These are phyloP conservation scores for Starmerella kuoi DNA, from an alignment of 805 yeast species.

Conservation along the genomic window DNA sequence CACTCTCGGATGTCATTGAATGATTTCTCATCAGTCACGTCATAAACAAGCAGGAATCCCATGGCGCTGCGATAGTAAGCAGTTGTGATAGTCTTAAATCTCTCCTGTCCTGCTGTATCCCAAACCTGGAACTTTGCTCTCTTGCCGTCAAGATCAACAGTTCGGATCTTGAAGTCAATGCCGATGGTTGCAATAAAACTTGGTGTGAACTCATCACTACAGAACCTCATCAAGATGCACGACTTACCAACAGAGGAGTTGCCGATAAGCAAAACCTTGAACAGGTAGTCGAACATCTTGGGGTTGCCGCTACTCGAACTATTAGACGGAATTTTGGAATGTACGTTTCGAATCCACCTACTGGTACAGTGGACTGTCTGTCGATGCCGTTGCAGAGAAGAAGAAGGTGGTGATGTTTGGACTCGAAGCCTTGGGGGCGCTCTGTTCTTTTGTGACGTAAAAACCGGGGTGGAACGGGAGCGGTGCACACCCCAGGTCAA, in stretches of 20 bases:
- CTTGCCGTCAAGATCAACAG: slow-evolving; percentile 85
- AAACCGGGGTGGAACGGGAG: no score
- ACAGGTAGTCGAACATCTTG: slow-evolving; percentile 34
- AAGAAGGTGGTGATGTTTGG: no score
- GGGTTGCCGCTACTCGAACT: slow-evolving; percentile 11
- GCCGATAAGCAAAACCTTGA: slow-evolving; percentile 86
- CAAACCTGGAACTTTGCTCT: slow-evolving; percentile 90
- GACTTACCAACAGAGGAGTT: slow-evolving; percentile 60
- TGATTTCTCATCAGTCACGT: slow-evolving; percentile 92
- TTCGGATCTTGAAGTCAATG: slow-evolving; percentile 93
- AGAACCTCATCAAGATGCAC: slow-evolving; percentile 81
- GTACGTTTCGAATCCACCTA: no score
- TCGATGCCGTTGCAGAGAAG: no score
- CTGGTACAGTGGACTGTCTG: no score
- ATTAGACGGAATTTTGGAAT: slow-evolving; percentile 11
- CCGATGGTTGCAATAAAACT: slow-evolving; percentile 96
- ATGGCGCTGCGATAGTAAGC: slow-evolving; percentile 98
- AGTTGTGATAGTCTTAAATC: slow-evolving; percentile 94
- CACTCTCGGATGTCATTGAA: slow-evolving; percentile 88
- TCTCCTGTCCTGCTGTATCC: slow-evolving; percentile 99
- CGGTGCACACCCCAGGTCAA: no score
- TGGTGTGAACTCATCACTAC: slow-evolving; percentile 93
- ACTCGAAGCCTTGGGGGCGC: no score
- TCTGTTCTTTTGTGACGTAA: no score
- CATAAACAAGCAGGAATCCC: slow-evolving; percentile 93